Conservation (phyloP, 257 asterid species). For the Catharanthus roseus region DNA sequence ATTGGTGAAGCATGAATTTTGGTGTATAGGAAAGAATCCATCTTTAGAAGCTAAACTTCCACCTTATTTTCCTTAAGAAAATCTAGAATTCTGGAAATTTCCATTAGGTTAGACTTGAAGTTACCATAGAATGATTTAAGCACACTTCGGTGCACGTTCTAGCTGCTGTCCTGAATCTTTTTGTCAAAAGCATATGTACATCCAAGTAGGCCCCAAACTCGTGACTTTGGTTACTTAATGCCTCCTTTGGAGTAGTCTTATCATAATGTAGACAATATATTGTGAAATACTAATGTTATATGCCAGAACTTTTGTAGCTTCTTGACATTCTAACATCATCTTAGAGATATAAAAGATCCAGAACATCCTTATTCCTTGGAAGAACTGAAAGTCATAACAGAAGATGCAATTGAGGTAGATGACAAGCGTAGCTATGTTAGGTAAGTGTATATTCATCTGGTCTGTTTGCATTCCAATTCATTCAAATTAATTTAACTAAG, state of each 20-base stretch:
- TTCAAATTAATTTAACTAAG: neutral
- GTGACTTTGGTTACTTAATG: neutral
- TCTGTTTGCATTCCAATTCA: constrained; percentile 8
- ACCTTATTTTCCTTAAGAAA: neutral
- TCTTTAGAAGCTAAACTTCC: neutral
- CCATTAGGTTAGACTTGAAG: too few species aligned
- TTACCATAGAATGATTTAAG: neutral
- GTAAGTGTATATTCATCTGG: constrained; percentile 28
- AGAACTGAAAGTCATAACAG: constrained; percentile 83
- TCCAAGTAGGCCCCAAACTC: neutral
- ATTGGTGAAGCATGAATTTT: neutral
- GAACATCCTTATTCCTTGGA: constrained; percentile 95
- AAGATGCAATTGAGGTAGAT: constrained; percentile 82
- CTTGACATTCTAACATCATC: constrained; percentile 76
- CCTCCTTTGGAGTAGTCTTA: neutral
- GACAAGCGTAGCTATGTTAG: constrained; percentile 66
- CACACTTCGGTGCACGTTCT: neutral
- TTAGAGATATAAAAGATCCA: constrained; percentile 97
- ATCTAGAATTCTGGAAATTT: neutral
- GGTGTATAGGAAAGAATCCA: neutral
- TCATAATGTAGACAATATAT: neutral
- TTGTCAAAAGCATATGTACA: neutral
- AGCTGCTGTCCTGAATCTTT: neutral
- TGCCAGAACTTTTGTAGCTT: constrained; percentile 24
- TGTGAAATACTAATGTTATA: neutral